Percentiles rank a stretch among this genome's conserved stretches.
phyloP scores from a whole-genome alignment of 805 yeast species.

The Yarrowia porcina region DNA sequence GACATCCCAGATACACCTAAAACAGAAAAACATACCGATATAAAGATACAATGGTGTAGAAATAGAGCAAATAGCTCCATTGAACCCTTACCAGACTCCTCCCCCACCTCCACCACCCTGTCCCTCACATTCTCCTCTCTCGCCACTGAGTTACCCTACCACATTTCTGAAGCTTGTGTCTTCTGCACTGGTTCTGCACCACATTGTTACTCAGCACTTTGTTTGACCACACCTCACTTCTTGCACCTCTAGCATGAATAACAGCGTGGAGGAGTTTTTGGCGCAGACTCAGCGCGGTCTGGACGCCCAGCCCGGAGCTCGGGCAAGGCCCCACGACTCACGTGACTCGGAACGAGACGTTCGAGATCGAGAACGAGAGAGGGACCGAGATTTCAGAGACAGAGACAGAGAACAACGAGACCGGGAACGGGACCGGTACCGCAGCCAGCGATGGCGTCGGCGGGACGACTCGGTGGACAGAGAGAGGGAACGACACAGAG shows the following conservation, averaged over 20 bases:
- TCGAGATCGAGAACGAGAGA: constrained; percentile 17
- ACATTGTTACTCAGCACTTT: background rate
- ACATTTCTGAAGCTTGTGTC: background rate
- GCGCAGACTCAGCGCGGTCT: constrained; percentile 7
- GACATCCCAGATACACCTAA: no score
- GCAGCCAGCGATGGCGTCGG: constrained; percentile 10
- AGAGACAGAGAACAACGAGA: background rate
- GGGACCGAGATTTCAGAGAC: constrained; percentile 18
- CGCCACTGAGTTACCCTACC: constrained; percentile 2
- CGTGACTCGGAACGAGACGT: constrained; percentile 2
- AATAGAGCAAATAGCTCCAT: no score
- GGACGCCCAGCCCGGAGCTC: background rate
- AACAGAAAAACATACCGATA: no score
- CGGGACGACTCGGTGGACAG: constrained; percentile 17
- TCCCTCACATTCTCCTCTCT: no score
- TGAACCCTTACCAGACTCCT: no score
- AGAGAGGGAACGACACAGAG: constrained; percentile 9
- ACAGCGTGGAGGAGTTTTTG: constrained; percentile 25
- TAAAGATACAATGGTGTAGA: no score
- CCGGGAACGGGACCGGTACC: background rate
- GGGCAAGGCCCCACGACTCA: background rate
- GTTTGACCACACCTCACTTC: no score
- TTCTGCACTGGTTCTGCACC: background rate
- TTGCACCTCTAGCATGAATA: background rate
- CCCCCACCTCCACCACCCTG: no score